A percentile compares a stretch with the other conserved stretches of the same genome.
These are phyloP conservation scores for Penicillium taxi DNA, from an alignment of 495 filamentous ascomycete genomes.

Conservation along the genomic window DNA sequence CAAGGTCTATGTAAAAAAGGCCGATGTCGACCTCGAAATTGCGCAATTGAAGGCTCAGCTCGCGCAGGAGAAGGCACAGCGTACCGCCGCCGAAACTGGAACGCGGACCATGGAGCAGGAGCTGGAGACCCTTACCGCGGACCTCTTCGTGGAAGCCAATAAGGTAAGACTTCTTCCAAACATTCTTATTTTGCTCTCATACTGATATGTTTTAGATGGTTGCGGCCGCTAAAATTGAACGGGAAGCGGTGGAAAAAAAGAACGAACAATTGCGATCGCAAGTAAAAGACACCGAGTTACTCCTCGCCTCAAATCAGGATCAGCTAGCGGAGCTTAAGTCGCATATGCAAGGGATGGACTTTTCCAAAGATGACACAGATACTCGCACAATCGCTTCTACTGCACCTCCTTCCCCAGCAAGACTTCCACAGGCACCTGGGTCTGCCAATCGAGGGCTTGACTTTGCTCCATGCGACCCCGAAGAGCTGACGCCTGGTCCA, in stretches of 20 bases:
- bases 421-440: constrained; percentile 12
- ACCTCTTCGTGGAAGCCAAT: constrained; percentile 93
- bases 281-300: constrained; percentile 73
- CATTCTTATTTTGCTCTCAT: neutral
- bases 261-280: constrained; percentile 74
- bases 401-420: constrained; percentile 60
- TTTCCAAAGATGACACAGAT: constrained; percentile 60
- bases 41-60: constrained; percentile 59
- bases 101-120: constrained; percentile 73
- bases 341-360: constrained; percentile 82
- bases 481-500: constrained; percentile 64
- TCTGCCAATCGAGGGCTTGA: constrained; percentile 19
- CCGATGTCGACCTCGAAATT: constrained; percentile 61
- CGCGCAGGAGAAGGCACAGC: constrained; percentile 52
- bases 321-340: constrained; percentile 84
- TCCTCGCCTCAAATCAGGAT: constrained; percentile 84
- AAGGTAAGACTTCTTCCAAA: constrained; percentile 40
- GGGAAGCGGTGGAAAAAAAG: constrained; percentile 65
- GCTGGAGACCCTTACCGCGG: constrained; percentile 79
- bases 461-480: constrained; percentile 21
- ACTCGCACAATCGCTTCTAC: constrained; percentile 49
- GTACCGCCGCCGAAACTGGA: constrained; percentile 55
- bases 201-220: constrained; percentile 61
- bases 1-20: constrained; percentile 61
- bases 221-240: constrained; percentile 63